Evolutionary conservation across 352 stramenopile genomes (phyloP).

Genomic region (Phytophthora brassicae): DNA sequence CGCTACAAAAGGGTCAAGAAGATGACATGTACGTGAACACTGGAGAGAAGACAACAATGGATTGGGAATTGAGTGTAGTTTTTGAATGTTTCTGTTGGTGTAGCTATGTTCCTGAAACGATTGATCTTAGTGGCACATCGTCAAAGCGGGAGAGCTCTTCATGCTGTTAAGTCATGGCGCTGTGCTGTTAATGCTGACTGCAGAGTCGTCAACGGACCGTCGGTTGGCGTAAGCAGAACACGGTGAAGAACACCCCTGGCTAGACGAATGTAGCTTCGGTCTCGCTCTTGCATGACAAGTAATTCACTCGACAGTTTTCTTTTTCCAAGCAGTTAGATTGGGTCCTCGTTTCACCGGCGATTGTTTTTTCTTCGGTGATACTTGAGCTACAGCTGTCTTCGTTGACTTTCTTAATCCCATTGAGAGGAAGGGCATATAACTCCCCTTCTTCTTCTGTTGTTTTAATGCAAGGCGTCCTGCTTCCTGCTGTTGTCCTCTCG

Average conservation of each 20-base stretch:
- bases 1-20: constrained; percentile 85
- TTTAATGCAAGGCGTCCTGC: constrained; percentile 33
- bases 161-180: constrained; percentile 58
- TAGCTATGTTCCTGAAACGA: constrained; percentile 85
- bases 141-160: constrained; percentile 66
- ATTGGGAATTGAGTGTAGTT: neutral
- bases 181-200: constrained; percentile 9
- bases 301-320: constrained; percentile 26
- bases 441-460: constrained; percentile 32
- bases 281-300: constrained; percentile 7
- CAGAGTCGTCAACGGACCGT: neutral
- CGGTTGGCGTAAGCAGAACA: neutral
- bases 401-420: constrained; percentile 17
- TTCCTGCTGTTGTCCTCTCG: constrained; percentile 35
- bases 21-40: constrained; percentile 73
- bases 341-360: neutral
- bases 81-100: constrained; percentile 7
- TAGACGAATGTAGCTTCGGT: constrained; percentile 19
- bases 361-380: constrained; percentile 1
- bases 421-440: neutral
- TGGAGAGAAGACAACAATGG: neutral
- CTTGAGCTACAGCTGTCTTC: constrained; percentile 25
- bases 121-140: constrained; percentile 77
- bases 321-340: constrained; percentile 15
- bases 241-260: constrained; percentile 2